Conservation (phyloP, 345 rosid genomes). For the Kernera saxatilis region DNA sequence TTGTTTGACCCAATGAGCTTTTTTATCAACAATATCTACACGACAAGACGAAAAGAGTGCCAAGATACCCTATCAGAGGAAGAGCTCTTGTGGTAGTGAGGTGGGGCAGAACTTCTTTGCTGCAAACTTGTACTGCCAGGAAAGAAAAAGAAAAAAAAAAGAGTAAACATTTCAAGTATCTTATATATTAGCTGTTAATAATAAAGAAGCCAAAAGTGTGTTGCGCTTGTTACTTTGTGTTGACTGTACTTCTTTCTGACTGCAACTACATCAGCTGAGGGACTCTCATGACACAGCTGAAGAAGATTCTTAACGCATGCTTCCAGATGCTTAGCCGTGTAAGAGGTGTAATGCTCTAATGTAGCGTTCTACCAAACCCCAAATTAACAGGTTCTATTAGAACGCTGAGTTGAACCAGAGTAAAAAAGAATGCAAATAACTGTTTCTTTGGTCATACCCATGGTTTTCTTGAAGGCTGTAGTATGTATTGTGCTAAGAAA, state of each 20-base stretch:
- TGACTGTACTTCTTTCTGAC: conserved; percentile 84
- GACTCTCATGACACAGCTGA: conserved; percentile 45
- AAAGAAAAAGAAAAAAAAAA: not conserved
- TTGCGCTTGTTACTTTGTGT: conserved; percentile 54
- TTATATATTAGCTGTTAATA: not conserved
- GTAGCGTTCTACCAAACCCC: conserved; percentile 55
- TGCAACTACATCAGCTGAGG: conserved; percentile 56
- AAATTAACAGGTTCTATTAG: not conserved
- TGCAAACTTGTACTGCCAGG: conserved; percentile 67
- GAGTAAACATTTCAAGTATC: not conserved
- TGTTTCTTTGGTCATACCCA: conserved; percentile 52
- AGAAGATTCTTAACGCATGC: conserved; percentile 71
- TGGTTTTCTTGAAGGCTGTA: conserved; percentile 68
- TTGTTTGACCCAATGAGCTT: not conserved
- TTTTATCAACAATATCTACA: conserved; percentile 5
- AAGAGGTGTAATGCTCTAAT: conserved; percentile 78
- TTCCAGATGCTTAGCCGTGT: conserved; percentile 56
- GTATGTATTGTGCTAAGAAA: conserved; percentile 68
- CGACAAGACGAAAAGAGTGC: not conserved
- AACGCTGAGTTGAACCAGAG: not conserved
- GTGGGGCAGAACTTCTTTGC: conserved; percentile 78
- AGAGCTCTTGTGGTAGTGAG: conserved; percentile 58
- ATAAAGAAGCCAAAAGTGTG: not conserved
- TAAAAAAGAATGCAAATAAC: not conserved
- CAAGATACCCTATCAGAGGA: conserved; percentile 34